Conservation (phyloP, 306 rosid species). For the Quercus agrifolia region DNA sequence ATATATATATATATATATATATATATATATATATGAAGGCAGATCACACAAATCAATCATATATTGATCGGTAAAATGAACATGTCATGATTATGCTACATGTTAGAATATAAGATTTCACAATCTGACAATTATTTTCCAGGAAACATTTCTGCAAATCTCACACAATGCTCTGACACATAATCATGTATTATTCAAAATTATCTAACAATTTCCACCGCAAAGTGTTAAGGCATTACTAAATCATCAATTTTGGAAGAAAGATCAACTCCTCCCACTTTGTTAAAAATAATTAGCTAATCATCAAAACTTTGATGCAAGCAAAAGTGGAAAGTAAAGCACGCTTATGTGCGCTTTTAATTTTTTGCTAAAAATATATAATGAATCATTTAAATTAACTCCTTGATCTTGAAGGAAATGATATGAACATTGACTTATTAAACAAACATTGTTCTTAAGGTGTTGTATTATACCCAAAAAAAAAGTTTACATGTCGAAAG, state of each 20-base stretch:
- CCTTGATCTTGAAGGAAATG: no score
- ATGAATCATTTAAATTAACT: no score
- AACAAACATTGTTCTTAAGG: no score
- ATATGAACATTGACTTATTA: no score
- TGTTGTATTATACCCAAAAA: no score
- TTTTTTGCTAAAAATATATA: no score
- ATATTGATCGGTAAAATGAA: background rate
- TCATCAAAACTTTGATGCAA: background rate
- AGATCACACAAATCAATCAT: background rate
- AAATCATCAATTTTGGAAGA: no score
- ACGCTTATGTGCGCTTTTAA: no score
- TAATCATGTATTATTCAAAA: background rate
- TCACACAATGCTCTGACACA: background rate
- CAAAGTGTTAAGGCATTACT: no score
- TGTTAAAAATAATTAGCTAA: background rate
- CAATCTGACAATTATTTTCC: background rate
- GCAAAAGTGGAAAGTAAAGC: background rate
- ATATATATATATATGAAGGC: background rate
- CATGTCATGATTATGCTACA: background rate
- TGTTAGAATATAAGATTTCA: background rate
- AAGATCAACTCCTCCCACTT: background rate
- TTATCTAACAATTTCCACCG: background rate
- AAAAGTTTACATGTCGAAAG: no score
- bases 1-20: background rate
- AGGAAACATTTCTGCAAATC: background rate